Base-by-base conservation (phyloP, 352 stramenopile genomes). In the Pythium aphanidermatum region DNA sequence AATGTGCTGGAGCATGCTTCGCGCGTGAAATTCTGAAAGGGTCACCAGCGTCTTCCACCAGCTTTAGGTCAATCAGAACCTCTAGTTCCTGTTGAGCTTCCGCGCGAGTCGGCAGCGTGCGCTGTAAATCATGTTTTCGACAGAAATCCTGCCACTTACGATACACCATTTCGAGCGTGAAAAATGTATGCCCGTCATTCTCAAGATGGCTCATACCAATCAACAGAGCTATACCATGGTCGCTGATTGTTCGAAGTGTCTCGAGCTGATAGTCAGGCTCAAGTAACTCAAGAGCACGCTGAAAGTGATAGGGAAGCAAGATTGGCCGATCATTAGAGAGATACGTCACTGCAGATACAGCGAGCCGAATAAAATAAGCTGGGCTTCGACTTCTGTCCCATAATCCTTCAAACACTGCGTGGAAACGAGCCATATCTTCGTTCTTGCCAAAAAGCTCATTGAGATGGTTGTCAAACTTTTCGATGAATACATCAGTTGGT, bases 151-250 rank as follows among this genome's bases (percentile, higher is more conserved):
- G 64, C 78, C 81, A 93, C 23, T 75, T 70, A 37, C 65, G 54
- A 43, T 88, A 93, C 14, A 93, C 73, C 81, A 91, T 93, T 50
- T 91, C 81, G 25, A 93, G 65, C 37, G 81, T 91, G 42, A 82
- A 88, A 19, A 82, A 70, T 4, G 56, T 55, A 44, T 84, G 69
- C 16, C 65, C 70, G 7, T 78, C 65, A 40, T 75, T 75, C 45
- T 93, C 79, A 3, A 91, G 47, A 31, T 86, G 74, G 31, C 73
- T 76, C 81, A 91, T 93, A 9, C 74, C 79, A 14, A 91, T 74
- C 12, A 91, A 44, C 20, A 93, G 54, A 9, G 72, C 76, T n/a
- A 93, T 77, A 10, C 74, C 74, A 36, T 80, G 58, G 49, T 87
- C 61, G 23, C 70, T 72, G 29, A 87, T 68, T 28, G 64, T 76